These are phyloP conservation scores for Fraxinus paxiana DNA, from an alignment of 305 asterid genomes.

Conservation along the genomic window DNA sequence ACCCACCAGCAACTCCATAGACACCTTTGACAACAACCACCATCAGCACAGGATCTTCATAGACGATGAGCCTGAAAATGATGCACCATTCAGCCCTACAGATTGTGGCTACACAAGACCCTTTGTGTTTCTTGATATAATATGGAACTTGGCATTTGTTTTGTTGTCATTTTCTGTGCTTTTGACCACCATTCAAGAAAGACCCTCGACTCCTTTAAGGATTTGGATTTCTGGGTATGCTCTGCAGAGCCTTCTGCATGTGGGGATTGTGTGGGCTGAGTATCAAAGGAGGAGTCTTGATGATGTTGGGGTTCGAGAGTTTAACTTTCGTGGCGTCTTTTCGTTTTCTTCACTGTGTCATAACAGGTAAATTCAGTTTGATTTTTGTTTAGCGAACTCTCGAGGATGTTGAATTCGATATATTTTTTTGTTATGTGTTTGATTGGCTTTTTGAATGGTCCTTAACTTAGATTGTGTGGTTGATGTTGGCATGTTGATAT, in stretches of 20 bases:
- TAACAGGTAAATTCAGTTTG: constrained; percentile 33
- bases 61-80: constrained; percentile 20
- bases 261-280: constrained; percentile 64
- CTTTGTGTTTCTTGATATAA: constrained; percentile 67
- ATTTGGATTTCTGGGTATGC: constrained; percentile 78
- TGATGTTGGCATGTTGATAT: no score
- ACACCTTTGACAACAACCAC: constrained; percentile 23
- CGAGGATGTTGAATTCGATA: not conserved
- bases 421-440: not conserved
- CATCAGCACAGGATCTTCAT: constrained; percentile 32
- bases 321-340: constrained; percentile 28
- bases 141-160: constrained; percentile 76
- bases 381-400: constrained; percentile 15
- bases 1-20: constrained; percentile 26
- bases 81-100: constrained; percentile 9
- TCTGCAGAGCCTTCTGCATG: constrained; percentile 71
- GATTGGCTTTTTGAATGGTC: constrained; percentile 5
- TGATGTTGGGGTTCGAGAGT: constrained; percentile 25
- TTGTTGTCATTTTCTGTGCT: constrained; percentile 55
- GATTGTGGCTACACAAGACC: constrained; percentile 57
- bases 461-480: constrained; percentile 5
- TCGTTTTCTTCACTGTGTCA: constrained; percentile 40
- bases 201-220: constrained; percentile 68
- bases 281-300: constrained; percentile 39
- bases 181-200: constrained; percentile 43